phyloP scores from a whole-genome alignment of 2,329 filamentous ascomycete genomes.

The Fusarium sp. region DNA sequence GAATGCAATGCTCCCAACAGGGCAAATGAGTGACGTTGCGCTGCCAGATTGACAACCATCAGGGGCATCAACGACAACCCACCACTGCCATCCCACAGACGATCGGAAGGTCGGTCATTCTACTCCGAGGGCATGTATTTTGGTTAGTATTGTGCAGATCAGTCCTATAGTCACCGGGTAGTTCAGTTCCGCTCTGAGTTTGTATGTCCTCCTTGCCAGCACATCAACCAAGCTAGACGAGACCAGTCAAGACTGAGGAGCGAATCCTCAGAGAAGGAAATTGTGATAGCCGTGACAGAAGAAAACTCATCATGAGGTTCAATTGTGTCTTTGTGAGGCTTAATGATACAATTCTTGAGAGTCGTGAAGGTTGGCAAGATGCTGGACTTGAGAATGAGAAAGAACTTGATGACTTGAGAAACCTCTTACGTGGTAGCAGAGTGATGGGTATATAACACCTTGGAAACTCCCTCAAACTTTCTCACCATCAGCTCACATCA shows the following conservation, averaged over 20 bases:
- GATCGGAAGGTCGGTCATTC: background rate
- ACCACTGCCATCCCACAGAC: background rate
- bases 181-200: background rate
- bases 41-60: background rate
- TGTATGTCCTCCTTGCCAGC: constrained; percentile 3
- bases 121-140: accelerated
- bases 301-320: background rate
- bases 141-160: constrained; percentile 12
- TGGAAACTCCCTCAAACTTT: constrained; percentile 36
- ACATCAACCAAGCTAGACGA: constrained; percentile 26
- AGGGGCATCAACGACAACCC: background rate
- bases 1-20: background rate
- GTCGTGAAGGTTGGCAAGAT: background rate
- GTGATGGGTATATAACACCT: constrained; percentile 25
- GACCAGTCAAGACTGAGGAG: background rate
- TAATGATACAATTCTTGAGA: constrained; percentile 32
- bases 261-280: constrained; percentile 1
- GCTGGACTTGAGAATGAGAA: background rate
- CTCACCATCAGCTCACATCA: constrained; percentile 24
- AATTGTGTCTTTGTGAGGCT: constrained; percentile 35
- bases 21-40: background rate
- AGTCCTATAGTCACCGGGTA: background rate
- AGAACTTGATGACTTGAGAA: background rate
- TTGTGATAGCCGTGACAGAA: constrained; percentile 19
- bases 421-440: background rate